These are phyloP conservation scores for Plasmodium fragile DNA, from an alignment of 169 alveolate species.

Conservation along the genomic window DNA sequence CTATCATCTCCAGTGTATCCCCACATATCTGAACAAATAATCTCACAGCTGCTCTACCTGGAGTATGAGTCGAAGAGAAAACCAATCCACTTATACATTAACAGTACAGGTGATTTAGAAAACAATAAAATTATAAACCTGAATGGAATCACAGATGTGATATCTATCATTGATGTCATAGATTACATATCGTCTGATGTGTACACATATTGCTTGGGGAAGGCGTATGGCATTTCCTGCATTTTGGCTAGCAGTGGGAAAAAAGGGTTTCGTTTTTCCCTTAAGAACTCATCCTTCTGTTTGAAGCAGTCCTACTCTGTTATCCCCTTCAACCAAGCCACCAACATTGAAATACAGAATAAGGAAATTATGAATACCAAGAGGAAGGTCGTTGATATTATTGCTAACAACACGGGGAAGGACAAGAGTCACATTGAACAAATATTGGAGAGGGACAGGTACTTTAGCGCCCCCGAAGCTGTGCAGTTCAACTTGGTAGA, in stretches of 20 bases:
- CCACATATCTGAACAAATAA: conserved; percentile 80
- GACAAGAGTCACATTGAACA: conserved; percentile 22
- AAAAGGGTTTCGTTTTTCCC: conserved; percentile 81
- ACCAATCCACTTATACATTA: conserved; percentile 84
- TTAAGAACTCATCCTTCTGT: conserved; percentile 80
- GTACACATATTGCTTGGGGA: conserved; percentile 34
- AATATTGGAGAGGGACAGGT: conserved; percentile 45
- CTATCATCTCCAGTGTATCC: conserved; percentile 82
- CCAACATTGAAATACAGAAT: conserved; percentile 80
- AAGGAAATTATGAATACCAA: conserved; percentile 82
- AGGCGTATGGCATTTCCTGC: conserved; percentile 85
- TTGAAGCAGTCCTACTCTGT: conserved; percentile 79
- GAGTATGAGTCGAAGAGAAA: conserved; percentile 82
- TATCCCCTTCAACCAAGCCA: conserved; percentile 82
- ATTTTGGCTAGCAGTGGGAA: conserved; percentile 82
- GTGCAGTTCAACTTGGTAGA: conserved; percentile 48
- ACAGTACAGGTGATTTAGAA: conserved; percentile 77
- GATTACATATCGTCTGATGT: conserved; percentile 69
- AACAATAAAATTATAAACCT: conserved; percentile 74
- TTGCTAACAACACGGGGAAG: conserved; percentile 79
- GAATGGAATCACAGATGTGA: conserved; percentile 79
- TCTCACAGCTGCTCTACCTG: conserved; percentile 80
- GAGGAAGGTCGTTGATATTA: conserved; percentile 65
- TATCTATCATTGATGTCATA: conserved; percentile 84
- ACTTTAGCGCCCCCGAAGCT: conserved; percentile 64